Base-by-base conservation (phyloP, 2,329 filamentous ascomycete genomes). In the Cordyceps cateniannulata region DNA sequence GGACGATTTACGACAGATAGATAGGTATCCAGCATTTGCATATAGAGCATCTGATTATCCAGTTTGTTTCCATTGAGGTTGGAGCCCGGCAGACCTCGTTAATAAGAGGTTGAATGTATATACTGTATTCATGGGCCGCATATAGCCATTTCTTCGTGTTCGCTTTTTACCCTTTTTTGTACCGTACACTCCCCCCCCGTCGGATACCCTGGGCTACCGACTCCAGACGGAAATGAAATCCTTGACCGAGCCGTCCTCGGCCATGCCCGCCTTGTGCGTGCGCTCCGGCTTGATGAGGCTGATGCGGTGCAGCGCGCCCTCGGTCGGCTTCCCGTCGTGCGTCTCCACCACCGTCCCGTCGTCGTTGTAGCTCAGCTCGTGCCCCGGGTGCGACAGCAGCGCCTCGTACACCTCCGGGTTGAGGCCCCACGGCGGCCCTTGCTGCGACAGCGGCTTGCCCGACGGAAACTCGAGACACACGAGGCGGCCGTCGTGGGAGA, bases 391-490 rank as follows among this genome's bases (percentile, higher is more conserved):
- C 59, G 80, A 81, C 47, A 96, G 79, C 66, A 93, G 85, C 63
- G 85, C 86, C 67, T 85, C 76, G 72, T 96, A 95, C 29, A 89
- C 82, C 63, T 85, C 81, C 1, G 88, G 81, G 14, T 84, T 82
- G 45, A 90, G 74, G 8, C 86, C 85, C 80, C 84, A 93, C 1
- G 91, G 91, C 14, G 91, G 91, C 0, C 91, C 91, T 10, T 80
- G 80, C 10, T 81, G 78, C 12, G 77, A 78, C 10, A 87, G 81
- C 47, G 84, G 79, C 71, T 93, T 95, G 63, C 84, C 81, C 1
- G 87, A 85, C 10, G 91, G 91, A 71, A 89, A 96, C 71, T 96
- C 91, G 63, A 96, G 81, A 73, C 85, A 87, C 56, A 87, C 70
- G 27, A 88, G 75, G 42, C 79, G 75, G 24, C 84, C 83, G 25